Conservation (phyloP, 1,284 basidiomycete species). For the Puccinia coronata region DNA sequence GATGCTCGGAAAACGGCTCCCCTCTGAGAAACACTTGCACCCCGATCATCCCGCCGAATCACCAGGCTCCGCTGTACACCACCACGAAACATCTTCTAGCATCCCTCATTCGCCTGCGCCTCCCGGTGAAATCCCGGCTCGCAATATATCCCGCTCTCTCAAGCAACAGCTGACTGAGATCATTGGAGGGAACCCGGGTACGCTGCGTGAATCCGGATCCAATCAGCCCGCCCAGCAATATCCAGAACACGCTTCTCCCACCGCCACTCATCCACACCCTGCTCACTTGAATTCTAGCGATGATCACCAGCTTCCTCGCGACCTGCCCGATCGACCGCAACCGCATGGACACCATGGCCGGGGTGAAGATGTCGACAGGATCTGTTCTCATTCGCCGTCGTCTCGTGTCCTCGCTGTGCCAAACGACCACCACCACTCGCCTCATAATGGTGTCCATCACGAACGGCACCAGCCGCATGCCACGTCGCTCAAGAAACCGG, state of each 20-base stretch:
- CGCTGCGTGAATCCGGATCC: neutral
- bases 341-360: neutral
- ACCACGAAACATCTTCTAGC: neutral
- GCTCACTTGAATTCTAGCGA: neutral
- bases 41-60: neutral
- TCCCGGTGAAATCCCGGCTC: neutral
- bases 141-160: neutral
- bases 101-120: conserved; percentile 4
- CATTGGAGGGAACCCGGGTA: neutral
- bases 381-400: neutral
- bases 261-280: neutral
- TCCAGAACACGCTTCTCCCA: neutral
- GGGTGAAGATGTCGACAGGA: neutral
- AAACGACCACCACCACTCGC: neutral
- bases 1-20: neutral
- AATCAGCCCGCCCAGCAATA: neutral
- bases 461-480: neutral
- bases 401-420: neutral
- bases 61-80: neutral
- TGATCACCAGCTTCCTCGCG: neutral
- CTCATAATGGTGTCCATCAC: neutral
- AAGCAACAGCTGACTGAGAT: neutral
- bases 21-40: neutral
- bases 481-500: neutral
- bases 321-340: neutral